Evolutionary conservation across 257 asterid species (phyloP).

Genomic region (Ilex aquifolium): DNA sequence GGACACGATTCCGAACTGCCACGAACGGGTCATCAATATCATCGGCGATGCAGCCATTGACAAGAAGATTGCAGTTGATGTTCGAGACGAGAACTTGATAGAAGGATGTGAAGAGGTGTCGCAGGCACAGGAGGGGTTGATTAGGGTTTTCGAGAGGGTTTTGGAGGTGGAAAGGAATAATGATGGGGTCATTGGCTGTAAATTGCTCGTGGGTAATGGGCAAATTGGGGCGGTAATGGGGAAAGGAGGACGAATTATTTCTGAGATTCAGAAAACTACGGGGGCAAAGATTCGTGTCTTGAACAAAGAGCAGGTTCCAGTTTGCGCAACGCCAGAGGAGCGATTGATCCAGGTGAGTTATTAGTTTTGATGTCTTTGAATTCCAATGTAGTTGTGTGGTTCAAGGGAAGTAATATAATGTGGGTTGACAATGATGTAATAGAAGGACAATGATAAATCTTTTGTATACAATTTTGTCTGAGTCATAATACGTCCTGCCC

Average conservation of each 20-base stretch:
- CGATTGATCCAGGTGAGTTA: constrained; percentile 49
- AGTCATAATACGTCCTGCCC: no score
- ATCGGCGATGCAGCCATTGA: constrained; percentile 33
- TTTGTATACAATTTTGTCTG: no score
- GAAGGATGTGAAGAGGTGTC: constrained; percentile 29
- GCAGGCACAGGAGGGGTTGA: constrained; percentile 47
- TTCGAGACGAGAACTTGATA: no score
- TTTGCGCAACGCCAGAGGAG: constrained; percentile 40
- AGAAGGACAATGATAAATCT: no score
- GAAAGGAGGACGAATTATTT: constrained; percentile 41
- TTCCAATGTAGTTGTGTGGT: no score
- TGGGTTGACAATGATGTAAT: no score
- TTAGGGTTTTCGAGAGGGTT: constrained; percentile 56
- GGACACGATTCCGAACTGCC: constrained; percentile 34
- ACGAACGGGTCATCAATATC: constrained; percentile 50
- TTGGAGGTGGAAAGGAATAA: constrained; percentile 38
- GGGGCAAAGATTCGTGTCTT: constrained; percentile 47
- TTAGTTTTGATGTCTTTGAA: neutral
- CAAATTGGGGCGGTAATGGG: constrained; percentile 50
- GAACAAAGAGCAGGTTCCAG: constrained; percentile 39
- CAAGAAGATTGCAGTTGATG: constrained; percentile 17
- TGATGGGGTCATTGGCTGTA: constrained; percentile 29
- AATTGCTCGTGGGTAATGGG: constrained; percentile 34
- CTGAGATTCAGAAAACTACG: constrained; percentile 31
- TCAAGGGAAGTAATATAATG: no score